phyloP scores from a whole-genome alignment of 2,329 filamentous ascomycete species.

The Raffaelea ambrosiae region DNA sequence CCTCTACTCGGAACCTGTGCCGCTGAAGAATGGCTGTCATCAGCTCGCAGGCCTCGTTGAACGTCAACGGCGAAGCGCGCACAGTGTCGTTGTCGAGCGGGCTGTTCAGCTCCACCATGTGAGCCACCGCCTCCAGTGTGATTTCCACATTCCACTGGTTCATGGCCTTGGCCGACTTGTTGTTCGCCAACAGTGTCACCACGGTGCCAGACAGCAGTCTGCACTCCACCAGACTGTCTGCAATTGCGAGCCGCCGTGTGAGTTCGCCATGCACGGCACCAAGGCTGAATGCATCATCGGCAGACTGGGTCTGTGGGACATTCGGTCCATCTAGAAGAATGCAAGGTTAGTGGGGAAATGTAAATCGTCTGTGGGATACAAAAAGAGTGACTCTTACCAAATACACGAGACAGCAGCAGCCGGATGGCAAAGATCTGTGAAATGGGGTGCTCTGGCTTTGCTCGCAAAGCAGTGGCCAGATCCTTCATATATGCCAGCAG shows the following conservation, averaged over 20 bases:
- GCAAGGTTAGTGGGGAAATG: too few species aligned
- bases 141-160: slow-evolving; percentile 50
- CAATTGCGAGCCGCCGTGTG: slow-evolving; percentile 19
- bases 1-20: slow-evolving; percentile 52
- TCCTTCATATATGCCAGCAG: slow-evolving; percentile 30
- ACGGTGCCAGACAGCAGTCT: slow-evolving; percentile 22
- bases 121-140: slow-evolving; percentile 37
- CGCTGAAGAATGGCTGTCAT: slow-evolving; percentile 47
- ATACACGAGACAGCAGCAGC: slow-evolving; percentile 29
- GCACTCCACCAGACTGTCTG: slow-evolving; percentile 23
- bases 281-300: slow-evolving; percentile 23
- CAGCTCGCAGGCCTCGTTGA: slow-evolving; percentile 41
- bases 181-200: slow-evolving; percentile 30
- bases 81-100: background rate
- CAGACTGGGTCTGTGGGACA: slow-evolving; percentile 1
- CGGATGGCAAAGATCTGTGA: slow-evolving; percentile 36
- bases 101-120: slow-evolving; percentile 17
- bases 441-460: slow-evolving; percentile 20
- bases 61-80: slow-evolving; percentile 25
- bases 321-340: slow-evolving; percentile 5
- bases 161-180: slow-evolving; percentile 40
- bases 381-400: too few species aligned
- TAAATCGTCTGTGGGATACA: too few species aligned
- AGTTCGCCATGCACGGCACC: slow-evolving; percentile 33
- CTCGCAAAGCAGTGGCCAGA: slow-evolving; percentile 24